Percentiles rank a stretch among this genome's conserved stretches.
Conservation (phyloP, 192 early-diverging fungal species). For the Dispira simplex region DNA sequence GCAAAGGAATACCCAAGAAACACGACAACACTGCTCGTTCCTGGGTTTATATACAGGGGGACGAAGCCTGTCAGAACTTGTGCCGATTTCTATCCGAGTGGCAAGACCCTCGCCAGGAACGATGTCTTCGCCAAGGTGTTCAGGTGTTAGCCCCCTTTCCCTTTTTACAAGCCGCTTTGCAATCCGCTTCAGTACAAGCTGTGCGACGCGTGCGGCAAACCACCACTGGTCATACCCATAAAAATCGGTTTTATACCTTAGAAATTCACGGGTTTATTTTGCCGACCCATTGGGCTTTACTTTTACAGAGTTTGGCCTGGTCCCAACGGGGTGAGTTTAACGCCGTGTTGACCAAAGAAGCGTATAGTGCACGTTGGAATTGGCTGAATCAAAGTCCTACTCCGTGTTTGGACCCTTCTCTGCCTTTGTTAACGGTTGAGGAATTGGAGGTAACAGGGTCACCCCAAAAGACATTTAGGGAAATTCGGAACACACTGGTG, state of each 20-base stretch:
- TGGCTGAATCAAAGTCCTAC: no score
- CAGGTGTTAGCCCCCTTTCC: neutral
- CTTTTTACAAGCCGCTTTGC: neutral
- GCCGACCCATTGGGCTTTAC: neutral
- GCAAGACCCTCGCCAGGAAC: constrained; percentile 1
- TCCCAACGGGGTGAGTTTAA: neutral
- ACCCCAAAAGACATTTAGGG: no score
- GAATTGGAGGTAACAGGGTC: no score
- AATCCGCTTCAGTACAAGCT: neutral
- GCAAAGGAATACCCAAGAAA: no score
- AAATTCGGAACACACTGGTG: no score
- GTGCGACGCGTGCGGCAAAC: neutral
- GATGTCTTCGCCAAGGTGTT: neutral
- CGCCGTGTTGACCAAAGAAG: neutral
- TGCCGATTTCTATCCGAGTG: neutral
- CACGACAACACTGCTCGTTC: no score
- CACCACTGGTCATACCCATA: neutral
- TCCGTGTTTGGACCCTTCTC: no score
- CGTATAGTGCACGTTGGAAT: neutral
- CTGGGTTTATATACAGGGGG: no score
- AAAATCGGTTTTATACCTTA: neutral
- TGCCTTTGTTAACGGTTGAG: no score
- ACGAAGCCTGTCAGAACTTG: neutral
- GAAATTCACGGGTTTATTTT: neutral
- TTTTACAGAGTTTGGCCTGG: neutral